Evolutionary conservation across 2,329 filamentous ascomycete species (phyloP).

Genomic region (Fusarium austroafricanum): DNA sequence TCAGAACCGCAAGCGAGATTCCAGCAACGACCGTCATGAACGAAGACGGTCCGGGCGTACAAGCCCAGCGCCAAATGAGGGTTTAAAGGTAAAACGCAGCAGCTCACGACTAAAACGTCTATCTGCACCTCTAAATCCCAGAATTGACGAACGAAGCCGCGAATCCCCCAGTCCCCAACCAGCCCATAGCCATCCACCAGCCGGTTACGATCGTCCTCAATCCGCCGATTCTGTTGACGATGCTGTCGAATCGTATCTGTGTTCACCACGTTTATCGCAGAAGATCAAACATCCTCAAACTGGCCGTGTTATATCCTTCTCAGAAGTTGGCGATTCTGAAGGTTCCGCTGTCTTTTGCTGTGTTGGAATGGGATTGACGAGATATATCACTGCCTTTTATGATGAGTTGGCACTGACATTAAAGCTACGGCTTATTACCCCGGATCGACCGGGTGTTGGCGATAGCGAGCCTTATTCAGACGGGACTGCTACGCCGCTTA

Average conservation of each 20-base stretch:
- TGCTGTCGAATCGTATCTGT: conserved; percentile 86
- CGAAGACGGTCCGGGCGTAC: conserved; percentile 61
- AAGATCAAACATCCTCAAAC: conserved; percentile 88
- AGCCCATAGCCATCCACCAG: conserved; percentile 49
- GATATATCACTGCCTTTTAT: conserved; percentile 97
- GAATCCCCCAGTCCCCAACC: conserved; percentile 46
- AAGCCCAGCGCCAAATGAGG: conserved; percentile 61
- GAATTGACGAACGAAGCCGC: conserved; percentile 53
- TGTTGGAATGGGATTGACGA: conserved; percentile 95
- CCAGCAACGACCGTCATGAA: conserved; percentile 59
- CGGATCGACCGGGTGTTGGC: conserved; percentile 92
- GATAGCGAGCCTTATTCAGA: conserved; percentile 89
- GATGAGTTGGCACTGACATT: conserved; percentile 92
- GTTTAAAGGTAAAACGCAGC: conserved; percentile 62
- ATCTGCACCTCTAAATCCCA: conserved; percentile 61
- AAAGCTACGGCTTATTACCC: conserved; percentile 89
- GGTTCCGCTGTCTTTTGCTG: conserved; percentile 96
- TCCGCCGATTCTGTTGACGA: conserved; percentile 90
- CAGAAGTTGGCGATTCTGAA: conserved; percentile 92
- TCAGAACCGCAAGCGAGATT: conserved; percentile 66
- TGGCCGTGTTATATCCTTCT: conserved; percentile 91
- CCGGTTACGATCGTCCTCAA: conserved; percentile 76
- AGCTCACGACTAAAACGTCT: conserved; percentile 69
- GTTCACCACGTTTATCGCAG: conserved; percentile 85
- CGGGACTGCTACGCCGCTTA: conserved; percentile 84